A percentile compares a stretch with the other conserved stretches of the same genome.
Evolutionary conservation across 257 asterid species (phyloP).

Genomic region (Rehmannia glutinosa): DNA sequence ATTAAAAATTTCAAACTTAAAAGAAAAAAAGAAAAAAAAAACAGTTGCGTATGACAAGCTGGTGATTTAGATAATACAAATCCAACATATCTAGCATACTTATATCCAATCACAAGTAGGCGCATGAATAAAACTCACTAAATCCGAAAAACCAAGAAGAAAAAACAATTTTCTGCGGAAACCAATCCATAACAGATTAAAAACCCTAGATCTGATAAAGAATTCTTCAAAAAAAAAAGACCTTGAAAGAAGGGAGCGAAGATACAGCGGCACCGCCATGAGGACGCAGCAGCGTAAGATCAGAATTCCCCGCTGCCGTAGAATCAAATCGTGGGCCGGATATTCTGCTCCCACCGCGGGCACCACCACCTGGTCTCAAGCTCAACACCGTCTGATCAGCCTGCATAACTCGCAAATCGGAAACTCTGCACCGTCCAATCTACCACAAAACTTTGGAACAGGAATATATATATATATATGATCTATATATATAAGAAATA

Average conservation of each 20-base stretch:
- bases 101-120: not conserved
- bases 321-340: slow-evolving; percentile 51
- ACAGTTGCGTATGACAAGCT: not conserved
- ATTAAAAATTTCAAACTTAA: not conserved
- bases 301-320: slow-evolving; percentile 38
- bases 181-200: not conserved
- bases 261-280: slow-evolving; percentile 39
- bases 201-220: slow-evolving; percentile 39
- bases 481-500: slow-evolving; percentile 20
- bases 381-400: slow-evolving; percentile 61
- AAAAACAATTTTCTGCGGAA: not conserved
- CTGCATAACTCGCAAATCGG: slow-evolving; percentile 52
- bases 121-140: not conserved
- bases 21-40: not conserved
- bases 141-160: not conserved
- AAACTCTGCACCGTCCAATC: slow-evolving; percentile 28
- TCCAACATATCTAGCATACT: not conserved
- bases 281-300: slow-evolving; percentile 51
- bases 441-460: slow-evolving; percentile 16
- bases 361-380: slow-evolving; percentile 76
- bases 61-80: not conserved
- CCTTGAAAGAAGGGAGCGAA: slow-evolving; percentile 45
- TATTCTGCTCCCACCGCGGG: slow-evolving; percentile 53
- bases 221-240: slow-evolving; percentile 8
- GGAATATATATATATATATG: not conserved